A percentile compares a stretch with the other conserved stretches of the same genome.
Evolutionary conservation across 1,284 basidiomycete species (phyloP).

Genomic region (Rhodotorula sp.): DNA sequence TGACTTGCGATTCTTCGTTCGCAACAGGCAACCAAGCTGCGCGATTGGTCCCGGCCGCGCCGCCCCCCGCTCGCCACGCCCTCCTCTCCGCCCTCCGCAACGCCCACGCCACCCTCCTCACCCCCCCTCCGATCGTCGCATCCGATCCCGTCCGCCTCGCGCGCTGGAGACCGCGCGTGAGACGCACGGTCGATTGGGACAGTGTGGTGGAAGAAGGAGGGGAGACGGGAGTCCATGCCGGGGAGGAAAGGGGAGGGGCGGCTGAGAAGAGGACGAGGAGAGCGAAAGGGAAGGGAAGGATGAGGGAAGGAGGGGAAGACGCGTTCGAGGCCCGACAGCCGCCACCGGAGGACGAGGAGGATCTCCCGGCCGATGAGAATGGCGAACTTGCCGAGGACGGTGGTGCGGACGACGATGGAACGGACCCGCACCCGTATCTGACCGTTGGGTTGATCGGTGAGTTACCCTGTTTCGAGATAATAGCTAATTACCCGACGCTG

Average conservation of each 20-base stretch:
- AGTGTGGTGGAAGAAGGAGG: constrained; percentile 42
- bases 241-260: constrained; percentile 49
- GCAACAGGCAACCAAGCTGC: constrained; percentile 40
- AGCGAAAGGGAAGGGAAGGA: constrained; percentile 46
- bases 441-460: constrained; percentile 79
- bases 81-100: constrained; percentile 67
- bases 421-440: constrained; percentile 52
- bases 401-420: constrained; percentile 23
- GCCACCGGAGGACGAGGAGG: constrained; percentile 2
- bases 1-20: not conserved
- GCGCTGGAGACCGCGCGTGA: constrained; percentile 66
- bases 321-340: constrained; percentile 40
- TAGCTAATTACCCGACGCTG: not conserved
- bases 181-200: constrained; percentile 70
- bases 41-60: constrained; percentile 58
- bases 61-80: constrained; percentile 55
- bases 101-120: constrained; percentile 65
- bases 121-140: constrained; percentile 63
- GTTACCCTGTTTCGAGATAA: constrained; percentile 27
- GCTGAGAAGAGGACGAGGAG: constrained; percentile 44
- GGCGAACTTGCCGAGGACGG: not conserved
- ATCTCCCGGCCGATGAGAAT: constrained; percentile 11
- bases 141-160: constrained; percentile 58
- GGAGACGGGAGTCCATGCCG: constrained; percentile 42
- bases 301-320: constrained; percentile 8